Evolutionary conservation across 331 rosid species (phyloP).

Genomic region (Cydonia oblonga): DNA sequence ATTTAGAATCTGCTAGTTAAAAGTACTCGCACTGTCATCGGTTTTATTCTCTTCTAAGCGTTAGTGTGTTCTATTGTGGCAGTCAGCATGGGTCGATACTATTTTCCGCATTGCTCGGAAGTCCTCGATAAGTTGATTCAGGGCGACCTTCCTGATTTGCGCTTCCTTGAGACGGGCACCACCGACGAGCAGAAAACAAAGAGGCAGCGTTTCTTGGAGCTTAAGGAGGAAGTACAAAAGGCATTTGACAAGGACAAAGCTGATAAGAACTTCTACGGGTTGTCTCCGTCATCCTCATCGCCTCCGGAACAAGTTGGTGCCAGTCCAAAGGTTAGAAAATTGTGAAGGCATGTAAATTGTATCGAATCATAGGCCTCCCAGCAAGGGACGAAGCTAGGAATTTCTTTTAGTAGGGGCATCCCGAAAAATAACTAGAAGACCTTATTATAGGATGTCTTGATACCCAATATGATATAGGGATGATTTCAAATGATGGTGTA

Average conservation of each 20-base stretch:
- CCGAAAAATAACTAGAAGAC: too few relatives aligned
- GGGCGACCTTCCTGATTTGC: conserved; percentile 31
- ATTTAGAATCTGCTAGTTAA: neutral
- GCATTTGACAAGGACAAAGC: conserved; percentile 44
- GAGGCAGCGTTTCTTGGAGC: conserved; percentile 35
- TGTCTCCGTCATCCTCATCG: conserved; percentile 26
- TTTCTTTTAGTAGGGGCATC: too few relatives aligned
- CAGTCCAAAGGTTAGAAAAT: conserved; percentile 9
- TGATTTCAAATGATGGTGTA: too few relatives aligned
- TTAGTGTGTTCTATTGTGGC: conserved; percentile 8
- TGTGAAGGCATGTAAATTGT: neutral
- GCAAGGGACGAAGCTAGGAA: neutral
- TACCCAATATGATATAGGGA: too few relatives aligned
- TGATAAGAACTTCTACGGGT: conserved; percentile 7
- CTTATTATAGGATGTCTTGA: too few relatives aligned
- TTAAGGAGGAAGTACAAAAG: conserved; percentile 36
- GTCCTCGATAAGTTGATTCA: conserved; percentile 41
- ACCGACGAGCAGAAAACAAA: conserved; percentile 30
- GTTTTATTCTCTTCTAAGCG: neutral
- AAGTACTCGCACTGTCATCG: neutral
- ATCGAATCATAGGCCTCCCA: neutral
- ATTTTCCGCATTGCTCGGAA: conserved; percentile 44
- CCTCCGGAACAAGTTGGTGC: conserved; percentile 11
- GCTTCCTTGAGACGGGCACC: conserved; percentile 29
- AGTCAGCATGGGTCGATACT: conserved; percentile 38